Base-by-base conservation (phyloP, 1,284 basidiomycete genomes). In the Inonotus obliquus region DNA sequence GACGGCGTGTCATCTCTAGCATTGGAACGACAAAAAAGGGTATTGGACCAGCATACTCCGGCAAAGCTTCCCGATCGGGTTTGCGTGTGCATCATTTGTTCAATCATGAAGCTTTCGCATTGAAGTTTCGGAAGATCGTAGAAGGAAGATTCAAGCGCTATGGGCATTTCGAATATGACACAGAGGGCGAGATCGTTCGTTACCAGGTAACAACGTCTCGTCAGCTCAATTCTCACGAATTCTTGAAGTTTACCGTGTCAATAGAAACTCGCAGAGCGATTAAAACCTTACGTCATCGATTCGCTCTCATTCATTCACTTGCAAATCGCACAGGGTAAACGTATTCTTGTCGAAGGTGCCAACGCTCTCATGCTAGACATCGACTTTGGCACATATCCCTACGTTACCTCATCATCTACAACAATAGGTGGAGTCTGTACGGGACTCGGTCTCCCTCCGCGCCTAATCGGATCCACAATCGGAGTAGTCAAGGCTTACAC, bases 401-500 rank as follows among this genome's bases (percentile, higher is more conserved):
- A 85, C 75, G 96, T 99, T 67, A 99, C 96, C 1, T 96, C 92
- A 19, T 96, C 94, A 3, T 89, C 91, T 21, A 98, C 96, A 4
- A 82, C 89, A 52, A 92, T 98, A 65, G 96, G 96, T 52, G 96
- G 94, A 35, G 95, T 98, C 29, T 94, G 93, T 76, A 98, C 96
- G 27, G 96, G 96, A 57, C 86, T 99, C 47, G 96, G 95, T 60
- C 90, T 99, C 63, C 95, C 96, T 5, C 94, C 96, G 3, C 89
- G 87, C 74, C 75, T 83, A 65, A 89, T 99, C 67, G 94, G 92
- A 45, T 84, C 85, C 54, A 83, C 89, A 23, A 89, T 97, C 67
- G 97, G 96, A 65, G 96, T 99, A 63, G 81, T 96, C 74, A 99
- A 98, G 76, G 96, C 96, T 2, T 99, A 99, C 74, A 98, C 97